Percentiles rank a stretch among this genome's conserved stretches.
phyloP scores from a whole-genome alignment of 2,329 filamentous ascomycete species.

The Pseudocercospora fijiensis region DNA sequence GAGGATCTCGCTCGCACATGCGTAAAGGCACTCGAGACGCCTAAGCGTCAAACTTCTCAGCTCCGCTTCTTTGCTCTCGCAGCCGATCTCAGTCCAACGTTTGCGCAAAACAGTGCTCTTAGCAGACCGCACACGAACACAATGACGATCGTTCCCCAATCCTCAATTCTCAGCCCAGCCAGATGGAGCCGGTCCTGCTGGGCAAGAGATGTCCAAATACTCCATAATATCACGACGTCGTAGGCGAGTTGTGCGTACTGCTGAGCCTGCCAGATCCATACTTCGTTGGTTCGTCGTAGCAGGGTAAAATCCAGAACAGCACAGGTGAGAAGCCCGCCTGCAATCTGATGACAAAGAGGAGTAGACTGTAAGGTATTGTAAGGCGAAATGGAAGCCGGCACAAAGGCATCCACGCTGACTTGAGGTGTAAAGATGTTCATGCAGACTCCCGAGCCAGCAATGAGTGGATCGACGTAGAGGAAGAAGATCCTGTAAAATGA shows the following conservation, averaged over 20 bases:
- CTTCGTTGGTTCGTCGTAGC: constrained; percentile 18
- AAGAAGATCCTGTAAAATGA: constrained; percentile 24
- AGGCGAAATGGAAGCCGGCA: constrained; percentile 15
- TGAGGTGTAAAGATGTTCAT: constrained; percentile 21
- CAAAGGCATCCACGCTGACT: constrained; percentile 13
- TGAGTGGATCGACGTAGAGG: constrained; percentile 19
- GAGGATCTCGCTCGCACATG: neutral
- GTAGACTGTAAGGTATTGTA: constrained; percentile 15
- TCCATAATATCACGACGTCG: constrained; percentile 18
- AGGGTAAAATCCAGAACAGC: constrained; percentile 19
- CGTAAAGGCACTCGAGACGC: neutral
- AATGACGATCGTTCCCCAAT: constrained; percentile 18
- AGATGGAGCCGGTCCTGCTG: constrained; percentile 17
- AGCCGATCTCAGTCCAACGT: constrained; percentile 7
- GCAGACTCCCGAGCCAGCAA: constrained; percentile 20
- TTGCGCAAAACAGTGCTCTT: constrained; percentile 17
- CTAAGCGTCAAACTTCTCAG: neutral
- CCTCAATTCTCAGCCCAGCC: constrained; percentile 13
- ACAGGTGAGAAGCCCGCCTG: constrained; percentile 19
- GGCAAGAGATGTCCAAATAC: constrained; percentile 11
- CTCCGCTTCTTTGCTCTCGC: neutral
- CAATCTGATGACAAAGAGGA: constrained; percentile 23
- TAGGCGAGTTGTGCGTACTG: constrained; percentile 21
- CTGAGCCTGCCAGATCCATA: constrained; percentile 23
- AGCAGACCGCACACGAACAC: constrained; percentile 14